Percentiles rank a stretch among this genome's conserved stretches.
Evolutionary conservation across 164 flowering plant species (phyloP).

Genomic region (Chloranthus sessilifolius): DNA sequence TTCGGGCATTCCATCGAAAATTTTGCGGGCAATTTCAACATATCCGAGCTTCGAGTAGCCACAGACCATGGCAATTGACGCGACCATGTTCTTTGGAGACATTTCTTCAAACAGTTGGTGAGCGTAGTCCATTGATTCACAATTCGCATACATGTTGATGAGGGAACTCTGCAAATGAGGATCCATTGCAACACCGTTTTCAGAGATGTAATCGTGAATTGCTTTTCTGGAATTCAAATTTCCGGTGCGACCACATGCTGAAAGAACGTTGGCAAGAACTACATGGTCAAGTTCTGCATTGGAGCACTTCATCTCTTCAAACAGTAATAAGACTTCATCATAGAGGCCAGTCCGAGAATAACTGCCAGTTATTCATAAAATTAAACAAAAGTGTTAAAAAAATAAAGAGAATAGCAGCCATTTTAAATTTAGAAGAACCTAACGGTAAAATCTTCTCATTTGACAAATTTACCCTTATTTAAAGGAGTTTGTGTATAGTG

Average conservation of each 20-base stretch:
- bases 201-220: slow-evolving; percentile 41
- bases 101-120: slow-evolving; percentile 35
- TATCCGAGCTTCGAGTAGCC: slow-evolving; percentile 51
- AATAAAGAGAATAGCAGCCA: too few relatives aligned
- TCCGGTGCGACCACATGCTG: slow-evolving; percentile 55
- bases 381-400: too few relatives aligned
- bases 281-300: slow-evolving; percentile 46
- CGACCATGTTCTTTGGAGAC: slow-evolving; percentile 35
- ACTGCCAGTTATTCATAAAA: slow-evolving; percentile 36
- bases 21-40: slow-evolving; percentile 49
- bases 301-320: slow-evolving; percentile 60
- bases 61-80: slow-evolving; percentile 58
- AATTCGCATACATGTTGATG: slow-evolving; percentile 58
- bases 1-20: slow-evolving; percentile 50
- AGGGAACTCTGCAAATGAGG: slow-evolving; percentile 49
- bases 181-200: slow-evolving; percentile 33
- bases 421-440: too few relatives aligned
- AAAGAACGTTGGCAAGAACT: slow-evolving; percentile 44
- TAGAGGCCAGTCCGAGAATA: slow-evolving; percentile 40
- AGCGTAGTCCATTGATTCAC: slow-evolving; percentile 64
- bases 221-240: slow-evolving; percentile 43
- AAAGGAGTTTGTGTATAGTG: too few relatives aligned
- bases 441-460: too few relatives aligned
- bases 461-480: too few relatives aligned
- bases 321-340: slow-evolving; percentile 44